phyloP scores from a whole-genome alignment of 371 early-diverging fungal species.

The Blyttiomyces sp. region DNA sequence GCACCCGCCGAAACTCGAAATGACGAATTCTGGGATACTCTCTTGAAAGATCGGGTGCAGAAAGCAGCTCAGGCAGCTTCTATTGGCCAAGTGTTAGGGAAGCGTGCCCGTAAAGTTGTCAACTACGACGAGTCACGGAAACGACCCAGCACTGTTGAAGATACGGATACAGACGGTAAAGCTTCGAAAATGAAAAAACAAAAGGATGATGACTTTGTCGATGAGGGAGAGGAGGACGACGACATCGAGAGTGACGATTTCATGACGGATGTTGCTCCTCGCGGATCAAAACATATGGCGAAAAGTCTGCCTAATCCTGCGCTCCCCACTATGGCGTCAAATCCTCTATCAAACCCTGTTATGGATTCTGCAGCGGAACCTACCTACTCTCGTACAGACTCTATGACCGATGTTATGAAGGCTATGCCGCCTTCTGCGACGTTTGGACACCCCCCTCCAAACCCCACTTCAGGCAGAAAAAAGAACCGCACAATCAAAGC shows the following conservation, averaged over 20 bases:
- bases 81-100: not conserved
- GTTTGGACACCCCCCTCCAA: no score
- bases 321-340: no score
- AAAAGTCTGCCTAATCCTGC: not conserved
- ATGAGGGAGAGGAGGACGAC: constrained; percentile 1
- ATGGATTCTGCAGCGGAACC: no score
- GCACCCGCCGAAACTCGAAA: no score
- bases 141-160: no score
- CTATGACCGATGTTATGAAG: no score
- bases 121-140: constrained; percentile 17
- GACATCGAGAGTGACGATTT: not conserved
- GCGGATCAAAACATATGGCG: constrained; percentile 6
- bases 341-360: no score
- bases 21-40: constrained; percentile 48
- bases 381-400: no score
- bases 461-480: no score
- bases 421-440: no score
- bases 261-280: not conserved
- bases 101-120: constrained; percentile 10
- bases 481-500: no score
- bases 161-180: not conserved
- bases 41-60: constrained; percentile 19
- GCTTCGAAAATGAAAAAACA: not conserved
- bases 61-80: not conserved
- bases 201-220: not conserved